Base-by-base conservation (phyloP, 305 asterid genomes). In the Fraxinus ornus region DNA sequence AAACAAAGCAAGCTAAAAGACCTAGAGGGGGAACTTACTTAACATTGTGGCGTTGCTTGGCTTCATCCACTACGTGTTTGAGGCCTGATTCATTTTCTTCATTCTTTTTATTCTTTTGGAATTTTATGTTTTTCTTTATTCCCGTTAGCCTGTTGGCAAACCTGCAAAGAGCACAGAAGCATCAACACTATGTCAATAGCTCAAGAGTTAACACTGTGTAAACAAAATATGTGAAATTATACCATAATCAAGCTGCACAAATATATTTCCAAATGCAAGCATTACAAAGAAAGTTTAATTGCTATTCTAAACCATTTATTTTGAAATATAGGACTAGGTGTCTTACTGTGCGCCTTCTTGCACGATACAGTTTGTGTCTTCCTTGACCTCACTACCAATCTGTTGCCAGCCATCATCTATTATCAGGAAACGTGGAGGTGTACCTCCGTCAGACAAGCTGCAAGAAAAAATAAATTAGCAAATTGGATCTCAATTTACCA, bases 371-470 rank as follows among this genome's bases (percentile, higher is more conserved):
- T 86, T 83, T 12, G 91, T 5, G 21, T 90, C 97, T 32, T 83
- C 87, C 87, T 94, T 90, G 82, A 78, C 87, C 78, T 89, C 95
- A 74, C 90, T 89, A 44, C 97, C 98, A 80, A 94, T 96, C 83
- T 96, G 99, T 85, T 96, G 99, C 99, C 99, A 96, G 82, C 99
- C 99, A 60, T 96, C 99, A n/a, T 96, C 99, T 83, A 96, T 92
- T 86, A 96, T 96, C 78, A 96, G 90, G 87, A 96, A 96, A 78
- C 98, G 97, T 5, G 99, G 93, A 81, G 93, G 98, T 26, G 97
- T 85, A 35, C 94, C 97, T 86, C 99, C 98, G 78, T 88, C 88
- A 1, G 98, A 90, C 88, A 96, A 93, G 91, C 99, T 95, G 94
- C 81, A 76, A 76, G 47, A 76, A 57, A 32, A 76, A 78, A 41